phyloP scores from a whole-genome alignment of 1,284 basidiomycete genomes.

The Pseudozyma flocculosa region DNA sequence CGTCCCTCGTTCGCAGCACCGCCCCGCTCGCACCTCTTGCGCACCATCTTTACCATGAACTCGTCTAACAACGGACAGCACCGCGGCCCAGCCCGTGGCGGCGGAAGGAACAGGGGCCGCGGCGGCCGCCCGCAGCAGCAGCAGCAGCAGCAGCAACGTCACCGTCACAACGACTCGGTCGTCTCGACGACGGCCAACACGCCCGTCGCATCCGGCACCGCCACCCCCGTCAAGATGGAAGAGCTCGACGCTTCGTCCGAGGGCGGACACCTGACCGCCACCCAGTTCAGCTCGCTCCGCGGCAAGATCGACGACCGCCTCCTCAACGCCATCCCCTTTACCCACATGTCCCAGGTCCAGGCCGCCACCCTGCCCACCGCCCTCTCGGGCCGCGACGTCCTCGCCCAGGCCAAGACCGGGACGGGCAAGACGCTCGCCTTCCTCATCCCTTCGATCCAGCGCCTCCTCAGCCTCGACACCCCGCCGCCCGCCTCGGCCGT shows the following conservation, averaged over 20 bases:
- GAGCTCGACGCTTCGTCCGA: not conserved
- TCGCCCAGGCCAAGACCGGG: constrained; percentile 86
- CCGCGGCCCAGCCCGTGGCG: too few species aligned
- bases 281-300: constrained; percentile 27
- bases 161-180: not conserved
- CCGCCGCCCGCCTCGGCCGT: constrained; percentile 31
- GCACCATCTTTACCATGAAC: too few species aligned
- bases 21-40: too few species aligned
- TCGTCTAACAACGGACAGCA: too few species aligned
- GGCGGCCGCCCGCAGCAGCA: too few species aligned
- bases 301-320: constrained; percentile 42
- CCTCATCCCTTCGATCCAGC: constrained; percentile 81
- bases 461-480: constrained; percentile 38
- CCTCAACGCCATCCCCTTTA: constrained; percentile 55
- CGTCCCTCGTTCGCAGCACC: too few species aligned
- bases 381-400: constrained; percentile 59
- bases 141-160: too few species aligned
- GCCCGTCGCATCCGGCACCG: not conserved
- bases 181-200: not conserved
- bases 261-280: constrained; percentile 16
- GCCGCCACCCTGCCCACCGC: constrained; percentile 61
- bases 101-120: too few species aligned
- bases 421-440: constrained; percentile 91
- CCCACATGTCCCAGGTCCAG: constrained; percentile 61
- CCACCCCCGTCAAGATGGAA: not conserved